Base-by-base conservation (phyloP, 495 filamentous ascomycete species). In the Penicillium chermesinum region DNA sequence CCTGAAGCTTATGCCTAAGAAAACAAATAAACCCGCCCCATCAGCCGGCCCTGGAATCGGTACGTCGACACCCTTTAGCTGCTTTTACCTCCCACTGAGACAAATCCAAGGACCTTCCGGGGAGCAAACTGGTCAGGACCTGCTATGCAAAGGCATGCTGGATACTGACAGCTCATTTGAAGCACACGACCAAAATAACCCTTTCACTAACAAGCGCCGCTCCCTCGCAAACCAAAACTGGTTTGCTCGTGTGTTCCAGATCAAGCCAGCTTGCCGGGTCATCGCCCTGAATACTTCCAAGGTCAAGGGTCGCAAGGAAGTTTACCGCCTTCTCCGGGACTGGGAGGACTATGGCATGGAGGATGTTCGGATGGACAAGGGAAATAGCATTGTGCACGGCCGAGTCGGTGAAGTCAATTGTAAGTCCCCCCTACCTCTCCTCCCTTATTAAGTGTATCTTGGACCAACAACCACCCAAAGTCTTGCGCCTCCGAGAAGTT, bases 171-270 rank as follows among this genome's bases (percentile, higher is more conserved):
- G 49, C 34, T 53, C 57, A 0, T 48, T 48, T 7, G 59, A 63
- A 32, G 32, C 50, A 0, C 40, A 56, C 2, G 56, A 52, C 18
- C 21, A 32, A 0, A 38, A 41, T 3, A 63, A 54, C 18, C 42
- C 50, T 7, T 41, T 38, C 14, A 27, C 33, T n/a, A 47, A 40
- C 33, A 61, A 55, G 30, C 60, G 41, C 14, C 59, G 47, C 32
- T 61, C 41, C 20, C 32, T 44, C 30, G 50, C 45, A 33, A 71
- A 69, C 48, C 75, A 84, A 49, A 93, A 86, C 48, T 96, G 90
- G 89, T 75, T 98, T 40, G 81, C 86, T 27, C 85, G 86, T 13
- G 80, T 97, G 16, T 85, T 98, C 67, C 82, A 89, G 39, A 84
- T 96, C 63, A 95, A 93, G 58, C 91, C 93, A 0, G 84, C 85